Base-by-base conservation (phyloP, 2,329 filamentous ascomycete species). In the Xylariaceae sp. region DNA sequence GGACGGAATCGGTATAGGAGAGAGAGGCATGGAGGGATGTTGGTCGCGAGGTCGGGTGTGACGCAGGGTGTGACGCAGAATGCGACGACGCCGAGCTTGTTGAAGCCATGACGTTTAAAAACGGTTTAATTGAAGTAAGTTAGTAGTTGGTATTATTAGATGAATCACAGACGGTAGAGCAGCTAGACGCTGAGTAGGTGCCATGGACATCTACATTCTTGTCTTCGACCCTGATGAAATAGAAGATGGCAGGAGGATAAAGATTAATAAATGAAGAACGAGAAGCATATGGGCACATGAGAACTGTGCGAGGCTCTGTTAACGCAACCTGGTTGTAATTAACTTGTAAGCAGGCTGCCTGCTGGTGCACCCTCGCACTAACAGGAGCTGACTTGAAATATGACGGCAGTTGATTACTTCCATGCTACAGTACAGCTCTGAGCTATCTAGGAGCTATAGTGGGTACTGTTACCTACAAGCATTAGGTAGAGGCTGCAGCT, bases 1-100 rank as follows among this genome's bases (percentile, higher is more conserved):
- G 74, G 4, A 81, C 72, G 24, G 74, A 66, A 37, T 69, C 67
- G 39, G 74, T 73, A 28, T 77, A 76, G 26, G 74, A 69, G 45
- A 73, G 73, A 46, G 74, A 68, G 55, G 65, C 67, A 62, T 70
- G 63, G 11, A 61, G 58, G 3, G 68, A 71, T 6, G 53, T 46
- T 23, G 62, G 61, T 21, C 58, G 65, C 23, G 68, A 67, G 21
- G 57, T 16, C 5, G 50, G 43, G 14, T 24, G 52, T 6, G 60
- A 56, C 7, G 60, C 55, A 16, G 50, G 43, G 14, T 24, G 52
- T 6, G 60, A 56, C 7, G 60, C 55, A 16, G 65, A 64, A 39
- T 55, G 57, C 23, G 67, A 67, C 45, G 66, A 67, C 62, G 64
- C 57, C 58, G 62, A 53, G 41, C 67, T 68, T 26, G 41, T 57